A percentile compares a stretch with the other conserved stretches of the same genome.
Evolutionary conservation across 768 basidiomycete genomes (phyloP).

Genomic region (Rossbeevera mucosa): DNA sequence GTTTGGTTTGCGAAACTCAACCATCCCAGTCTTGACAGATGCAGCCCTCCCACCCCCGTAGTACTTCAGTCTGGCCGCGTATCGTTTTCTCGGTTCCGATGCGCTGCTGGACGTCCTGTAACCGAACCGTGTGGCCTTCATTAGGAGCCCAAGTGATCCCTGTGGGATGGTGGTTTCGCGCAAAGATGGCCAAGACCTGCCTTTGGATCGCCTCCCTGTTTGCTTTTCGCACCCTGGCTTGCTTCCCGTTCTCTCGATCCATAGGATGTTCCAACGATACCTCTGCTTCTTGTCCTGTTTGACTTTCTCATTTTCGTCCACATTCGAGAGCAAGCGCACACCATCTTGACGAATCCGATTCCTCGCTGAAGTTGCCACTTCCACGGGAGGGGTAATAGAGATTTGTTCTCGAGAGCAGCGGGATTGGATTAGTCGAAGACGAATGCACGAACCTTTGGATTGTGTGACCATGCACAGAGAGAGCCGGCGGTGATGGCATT

Average conservation of each 20-base stretch:
- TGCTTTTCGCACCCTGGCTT: slow-evolving; percentile 25
- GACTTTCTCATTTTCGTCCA: slow-evolving; percentile 14
- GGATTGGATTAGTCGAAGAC: slow-evolving; percentile 25
- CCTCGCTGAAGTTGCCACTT: slow-evolving; percentile 38
- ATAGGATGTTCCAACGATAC: slow-evolving; percentile 9
- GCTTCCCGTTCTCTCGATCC: slow-evolving; percentile 12
- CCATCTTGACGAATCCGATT: slow-evolving; percentile 13
- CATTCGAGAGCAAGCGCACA: slow-evolving; percentile 9
- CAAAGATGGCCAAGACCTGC: slow-evolving; percentile 33
- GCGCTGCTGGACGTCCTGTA: slow-evolving; percentile 16
- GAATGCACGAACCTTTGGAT: slow-evolving; percentile 5
- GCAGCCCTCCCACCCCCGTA: slow-evolving; percentile 19
- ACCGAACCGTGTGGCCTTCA: slow-evolving; percentile 10
- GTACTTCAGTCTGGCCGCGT: slow-evolving; percentile 23
- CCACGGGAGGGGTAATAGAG: slow-evolving; percentile 49
- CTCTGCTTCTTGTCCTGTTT: slow-evolving; percentile 1
- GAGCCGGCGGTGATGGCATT: slow-evolving; percentile 11
- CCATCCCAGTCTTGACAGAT: slow-evolving; percentile 19
- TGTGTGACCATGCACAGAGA: slow-evolving; percentile 23
- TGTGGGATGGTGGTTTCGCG: neutral
- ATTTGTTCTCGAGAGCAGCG: slow-evolving; percentile 51
- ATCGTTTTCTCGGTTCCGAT: slow-evolving; percentile 37
- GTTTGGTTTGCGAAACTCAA: slow-evolving; percentile 12
- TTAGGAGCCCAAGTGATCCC: neutral
- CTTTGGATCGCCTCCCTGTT: slow-evolving; percentile 9